These are phyloP conservation scores for Pichia exigua DNA, from an alignment of 805 yeast species.

Conservation along the genomic window DNA sequence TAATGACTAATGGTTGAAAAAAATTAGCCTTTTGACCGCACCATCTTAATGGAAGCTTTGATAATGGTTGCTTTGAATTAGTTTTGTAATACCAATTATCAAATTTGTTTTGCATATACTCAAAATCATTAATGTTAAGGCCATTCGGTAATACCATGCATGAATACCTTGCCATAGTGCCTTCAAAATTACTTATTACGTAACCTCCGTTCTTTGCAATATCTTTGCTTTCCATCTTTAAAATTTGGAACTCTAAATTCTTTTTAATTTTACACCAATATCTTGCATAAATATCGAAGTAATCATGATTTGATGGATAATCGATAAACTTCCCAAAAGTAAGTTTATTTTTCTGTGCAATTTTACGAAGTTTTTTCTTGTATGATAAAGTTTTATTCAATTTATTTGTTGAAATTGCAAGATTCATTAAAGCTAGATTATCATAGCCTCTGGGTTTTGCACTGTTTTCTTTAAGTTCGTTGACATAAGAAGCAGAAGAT, in stretches of 20 bases:
- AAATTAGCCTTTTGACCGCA: constrained; percentile 5
- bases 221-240: neutral
- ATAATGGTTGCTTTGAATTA: constrained; percentile 1
- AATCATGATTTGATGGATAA: neutral
- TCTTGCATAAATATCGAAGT: neutral
- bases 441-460: neutral
- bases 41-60: constrained; percentile 7
- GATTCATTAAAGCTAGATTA: neutral
- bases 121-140: neutral
- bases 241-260: neutral
- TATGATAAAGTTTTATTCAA: neutral
- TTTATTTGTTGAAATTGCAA: neutral
- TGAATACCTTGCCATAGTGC: neutral
- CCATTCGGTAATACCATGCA: constrained; percentile 4
- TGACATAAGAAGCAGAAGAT: neutral
- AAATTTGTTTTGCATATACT: neutral
- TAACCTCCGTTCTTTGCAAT: neutral
- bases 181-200: neutral
- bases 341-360: neutral
- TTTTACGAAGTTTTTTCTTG: neutral
- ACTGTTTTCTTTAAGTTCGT: neutral
- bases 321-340: neutral
- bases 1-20: constrained; percentile 17
- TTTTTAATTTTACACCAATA: neutral
- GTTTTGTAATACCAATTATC: constrained; percentile 6